A percentile compares a stretch with the other conserved stretches of the same genome.
phyloP scores from a whole-genome alignment of 805 yeast genomes.

The Spathaspora girioi region DNA sequence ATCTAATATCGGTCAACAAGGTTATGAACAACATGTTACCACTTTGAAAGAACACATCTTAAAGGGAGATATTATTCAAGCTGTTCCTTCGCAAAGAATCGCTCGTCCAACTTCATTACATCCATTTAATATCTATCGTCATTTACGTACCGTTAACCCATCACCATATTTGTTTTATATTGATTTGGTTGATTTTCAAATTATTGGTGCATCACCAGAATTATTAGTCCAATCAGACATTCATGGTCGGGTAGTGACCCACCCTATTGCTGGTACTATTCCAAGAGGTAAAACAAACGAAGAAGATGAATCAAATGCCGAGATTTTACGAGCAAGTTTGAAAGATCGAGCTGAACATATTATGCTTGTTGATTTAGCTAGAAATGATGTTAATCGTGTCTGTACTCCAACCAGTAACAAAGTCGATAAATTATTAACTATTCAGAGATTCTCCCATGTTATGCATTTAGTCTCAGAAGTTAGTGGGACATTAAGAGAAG shows the following conservation, averaged over 20 bases:
- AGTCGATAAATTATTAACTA: constrained; percentile 84
- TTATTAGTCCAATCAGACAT: constrained; percentile 77
- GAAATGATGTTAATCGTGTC: constrained; percentile 94
- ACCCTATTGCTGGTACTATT: constrained; percentile 98
- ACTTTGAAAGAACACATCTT: constrained; percentile 75
- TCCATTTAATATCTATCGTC: constrained; percentile 95
- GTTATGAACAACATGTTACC: constrained; percentile 81
- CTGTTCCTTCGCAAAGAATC: constrained; percentile 96
- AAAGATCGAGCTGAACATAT: constrained; percentile 98
- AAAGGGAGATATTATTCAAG: constrained; percentile 94
- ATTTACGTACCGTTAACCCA: constrained; percentile 92
- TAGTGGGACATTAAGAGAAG: constrained; percentile 82
- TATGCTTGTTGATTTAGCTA: constrained; percentile 96
- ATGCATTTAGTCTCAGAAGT: constrained; percentile 96
- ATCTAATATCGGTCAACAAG: constrained; percentile 90
- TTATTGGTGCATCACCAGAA: constrained; percentile 98
- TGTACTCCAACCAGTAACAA: constrained; percentile 81
- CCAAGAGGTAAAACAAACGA: constrained; percentile 85
- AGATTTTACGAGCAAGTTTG: constrained; percentile 63
- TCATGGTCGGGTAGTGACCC: constrained; percentile 76
- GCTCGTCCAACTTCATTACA: constrained; percentile 93
- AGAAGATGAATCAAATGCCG: constrained; percentile 86
- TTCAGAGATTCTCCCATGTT: constrained; percentile 94
- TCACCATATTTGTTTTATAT: constrained; percentile 95
- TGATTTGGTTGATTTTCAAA: constrained; percentile 86